Evolutionary conservation across 1,284 basidiomycete genomes (phyloP).

Genomic region (Irpex lacteus): DNA sequence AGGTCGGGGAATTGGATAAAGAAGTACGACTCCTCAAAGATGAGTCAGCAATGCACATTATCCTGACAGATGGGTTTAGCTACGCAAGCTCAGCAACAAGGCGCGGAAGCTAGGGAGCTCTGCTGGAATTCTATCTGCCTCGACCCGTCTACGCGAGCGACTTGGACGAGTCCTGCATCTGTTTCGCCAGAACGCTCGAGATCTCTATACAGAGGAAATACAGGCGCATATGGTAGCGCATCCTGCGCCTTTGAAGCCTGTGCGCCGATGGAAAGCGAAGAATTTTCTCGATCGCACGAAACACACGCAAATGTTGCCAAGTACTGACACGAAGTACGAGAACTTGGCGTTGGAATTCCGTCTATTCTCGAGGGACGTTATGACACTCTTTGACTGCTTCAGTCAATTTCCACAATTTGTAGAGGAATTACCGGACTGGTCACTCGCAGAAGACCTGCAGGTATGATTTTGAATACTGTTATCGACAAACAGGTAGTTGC

Average conservation of each 20-base stretch:
- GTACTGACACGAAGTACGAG: not conserved
- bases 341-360: conserved; percentile 40
- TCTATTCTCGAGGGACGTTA: conserved; percentile 54
- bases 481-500: no score
- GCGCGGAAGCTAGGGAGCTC: conserved; percentile 69
- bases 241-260: not conserved
- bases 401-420: conserved; percentile 52
- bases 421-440: conserved; percentile 12
- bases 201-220: conserved; percentile 58
- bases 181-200: conserved; percentile 69
- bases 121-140: conserved; percentile 67
- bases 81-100: conserved; percentile 69
- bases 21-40: not conserved
- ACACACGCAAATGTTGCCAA: no score
- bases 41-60: not conserved
- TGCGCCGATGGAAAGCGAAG: not conserved
- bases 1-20: not conserved
- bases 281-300: not conserved
- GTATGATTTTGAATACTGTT: not conserved
- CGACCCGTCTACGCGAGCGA: conserved; percentile 62
- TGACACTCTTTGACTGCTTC: conserved; percentile 59
- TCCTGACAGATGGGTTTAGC: conserved; percentile 31
- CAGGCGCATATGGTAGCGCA: not conserved
- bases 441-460: conserved; percentile 7
- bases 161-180: conserved; percentile 62